These are phyloP conservation scores for Metschnikowia picachoensis DNA, from an alignment of 805 yeast species.

Conservation along the genomic window DNA sequence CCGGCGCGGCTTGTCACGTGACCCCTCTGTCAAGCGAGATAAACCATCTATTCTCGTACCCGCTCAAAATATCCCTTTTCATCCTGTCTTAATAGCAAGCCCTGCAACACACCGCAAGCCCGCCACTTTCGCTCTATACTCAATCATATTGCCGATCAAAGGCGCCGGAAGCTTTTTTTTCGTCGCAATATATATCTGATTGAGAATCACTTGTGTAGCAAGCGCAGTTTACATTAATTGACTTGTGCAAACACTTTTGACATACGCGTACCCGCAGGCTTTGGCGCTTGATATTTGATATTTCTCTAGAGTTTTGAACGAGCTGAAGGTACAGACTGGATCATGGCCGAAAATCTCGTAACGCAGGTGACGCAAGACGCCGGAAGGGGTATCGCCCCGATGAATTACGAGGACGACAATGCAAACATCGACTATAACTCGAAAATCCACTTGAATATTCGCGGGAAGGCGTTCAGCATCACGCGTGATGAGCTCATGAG, in stretches of 20 bases:
- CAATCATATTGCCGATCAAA: neutral
- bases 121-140: neutral
- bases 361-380: conserved; percentile 63
- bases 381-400: conserved; percentile 20
- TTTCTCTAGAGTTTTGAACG: too few species aligned
- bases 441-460: conserved; percentile 68
- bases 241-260: neutral
- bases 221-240: neutral
- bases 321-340: neutral
- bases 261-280: neutral
- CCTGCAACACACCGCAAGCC: neutral
- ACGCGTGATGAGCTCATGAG: conserved; percentile 88
- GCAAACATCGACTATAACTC: conserved; percentile 54
- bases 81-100: neutral
- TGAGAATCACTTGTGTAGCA: too few species aligned
- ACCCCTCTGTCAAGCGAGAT: conserved; percentile 2
- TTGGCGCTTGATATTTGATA: too few species aligned
- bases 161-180: conserved; percentile 20
- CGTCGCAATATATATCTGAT: too few species aligned
- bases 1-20: conserved; percentile 7
- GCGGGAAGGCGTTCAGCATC: conserved; percentile 71
- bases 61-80: neutral
- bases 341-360: conserved; percentile 49
- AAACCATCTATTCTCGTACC: neutral
- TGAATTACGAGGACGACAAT: conserved; percentile 21